Evolutionary conservation across 2,329 filamentous ascomycete species (phyloP).

Genomic region (Bipolaris oryzae): DNA sequence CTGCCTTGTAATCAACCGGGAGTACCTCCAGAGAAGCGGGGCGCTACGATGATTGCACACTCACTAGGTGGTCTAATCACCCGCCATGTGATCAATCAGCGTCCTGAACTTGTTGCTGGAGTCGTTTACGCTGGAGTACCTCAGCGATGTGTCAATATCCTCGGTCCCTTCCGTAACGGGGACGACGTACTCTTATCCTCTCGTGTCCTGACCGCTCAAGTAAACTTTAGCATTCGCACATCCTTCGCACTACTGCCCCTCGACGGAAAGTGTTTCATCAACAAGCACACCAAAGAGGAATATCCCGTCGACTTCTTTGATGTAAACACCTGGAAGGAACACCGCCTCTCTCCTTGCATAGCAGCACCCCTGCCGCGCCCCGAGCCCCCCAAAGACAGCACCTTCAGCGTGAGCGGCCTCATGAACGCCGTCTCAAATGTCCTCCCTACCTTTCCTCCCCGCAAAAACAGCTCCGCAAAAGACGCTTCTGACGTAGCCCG

Average conservation of each 20-base stretch:
- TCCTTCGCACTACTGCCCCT: slow-evolving; percentile 85
- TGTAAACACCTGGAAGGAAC: slow-evolving; percentile 76
- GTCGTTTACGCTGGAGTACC: slow-evolving; percentile 86
- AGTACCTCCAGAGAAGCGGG: slow-evolving; percentile 61
- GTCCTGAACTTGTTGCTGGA: slow-evolving; percentile 83
- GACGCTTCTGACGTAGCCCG: slow-evolving; percentile 29
- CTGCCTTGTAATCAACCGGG: slow-evolving; percentile 74
- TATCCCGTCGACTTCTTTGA: slow-evolving; percentile 87
- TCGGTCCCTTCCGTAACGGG: slow-evolving; percentile 88
- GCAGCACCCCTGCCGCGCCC: slow-evolving; percentile 67
- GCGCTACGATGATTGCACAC: slow-evolving; percentile 83
- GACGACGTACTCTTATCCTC: slow-evolving; percentile 90
- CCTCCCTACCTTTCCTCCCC: slow-evolving; percentile 47
- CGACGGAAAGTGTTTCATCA: slow-evolving; percentile 84
- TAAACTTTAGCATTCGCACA: slow-evolving; percentile 90
- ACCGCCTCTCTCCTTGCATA: slow-evolving; percentile 79
- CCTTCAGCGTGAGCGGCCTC: slow-evolving; percentile 52
- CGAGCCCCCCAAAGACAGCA: slow-evolving; percentile 38
- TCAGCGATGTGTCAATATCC: slow-evolving; percentile 85
- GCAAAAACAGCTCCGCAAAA: slow-evolving; percentile 35
- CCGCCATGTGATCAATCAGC: slow-evolving; percentile 82
- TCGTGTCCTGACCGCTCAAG: slow-evolving; percentile 86
- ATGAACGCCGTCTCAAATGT: slow-evolving; percentile 57
- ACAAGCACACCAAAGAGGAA: slow-evolving; percentile 78
- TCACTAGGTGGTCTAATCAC: slow-evolving; percentile 87